These are phyloP conservation scores for Fusarium albosuccineum DNA, from an alignment of 2,329 filamentous ascomycete species.

Conservation along the genomic window DNA sequence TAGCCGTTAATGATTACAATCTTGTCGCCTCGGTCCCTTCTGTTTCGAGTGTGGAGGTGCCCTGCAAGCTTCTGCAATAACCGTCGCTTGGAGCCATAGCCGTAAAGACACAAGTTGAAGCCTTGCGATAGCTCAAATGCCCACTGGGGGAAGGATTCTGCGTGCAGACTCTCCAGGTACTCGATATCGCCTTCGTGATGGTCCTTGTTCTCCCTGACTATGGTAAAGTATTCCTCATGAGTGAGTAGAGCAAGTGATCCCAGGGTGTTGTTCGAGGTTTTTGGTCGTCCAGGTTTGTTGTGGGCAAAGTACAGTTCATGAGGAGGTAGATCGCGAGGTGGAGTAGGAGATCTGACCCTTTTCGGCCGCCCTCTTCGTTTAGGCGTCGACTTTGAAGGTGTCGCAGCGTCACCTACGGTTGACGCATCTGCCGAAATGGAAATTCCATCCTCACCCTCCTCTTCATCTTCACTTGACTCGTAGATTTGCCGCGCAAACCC, in stretches of 20 bases:
- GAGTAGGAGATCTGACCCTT: constrained; percentile 75
- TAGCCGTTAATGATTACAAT: constrained; percentile 94
- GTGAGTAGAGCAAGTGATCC: constrained; percentile 81
- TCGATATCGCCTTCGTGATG: constrained; percentile 77
- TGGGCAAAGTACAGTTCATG: constrained; percentile 96
- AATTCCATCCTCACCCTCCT: constrained; percentile 50
- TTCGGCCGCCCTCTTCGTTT: constrained; percentile 45
- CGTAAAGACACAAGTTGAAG: constrained; percentile 92
- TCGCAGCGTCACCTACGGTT: constrained; percentile 54
- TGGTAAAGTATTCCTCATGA: constrained; percentile 90
- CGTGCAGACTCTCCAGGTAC: constrained; percentile 80
- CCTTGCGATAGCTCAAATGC: constrained; percentile 87
- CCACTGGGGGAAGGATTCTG: constrained; percentile 91
- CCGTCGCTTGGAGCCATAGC: constrained; percentile 88
- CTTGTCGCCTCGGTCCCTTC: constrained; percentile 51
- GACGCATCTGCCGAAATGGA: constrained; percentile 28
- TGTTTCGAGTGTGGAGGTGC: constrained; percentile 64
- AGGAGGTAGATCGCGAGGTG: constrained; percentile 83
- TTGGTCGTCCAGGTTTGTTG: constrained; percentile 82
- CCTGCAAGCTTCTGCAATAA: constrained; percentile 82
- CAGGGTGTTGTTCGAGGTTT: constrained; percentile 90
- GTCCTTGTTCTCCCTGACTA: constrained; percentile 73
- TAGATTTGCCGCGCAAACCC: constrained; percentile 78
- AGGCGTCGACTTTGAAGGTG: constrained; percentile 60
- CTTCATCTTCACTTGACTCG: constrained; percentile 66